phyloP scores from a whole-genome alignment of 2,329 filamentous ascomycete species.

The Pseudocercospora crystallina region DNA sequence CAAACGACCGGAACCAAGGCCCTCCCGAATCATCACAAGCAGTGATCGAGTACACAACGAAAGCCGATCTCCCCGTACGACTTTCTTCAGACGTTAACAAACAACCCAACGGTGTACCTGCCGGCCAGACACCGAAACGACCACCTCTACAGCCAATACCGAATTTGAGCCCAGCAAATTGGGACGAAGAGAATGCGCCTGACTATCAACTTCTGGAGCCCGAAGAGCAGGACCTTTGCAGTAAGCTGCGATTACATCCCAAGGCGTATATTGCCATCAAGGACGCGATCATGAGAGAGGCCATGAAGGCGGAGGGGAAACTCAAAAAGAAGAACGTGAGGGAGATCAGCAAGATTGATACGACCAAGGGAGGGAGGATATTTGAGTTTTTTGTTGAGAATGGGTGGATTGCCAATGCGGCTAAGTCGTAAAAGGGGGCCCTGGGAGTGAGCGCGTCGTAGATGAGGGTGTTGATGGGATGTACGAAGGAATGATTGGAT shows the following conservation, averaged over 20 bases:
- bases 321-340: conserved; percentile 93
- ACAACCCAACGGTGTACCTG: conserved; percentile 33
- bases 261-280: conserved; percentile 97
- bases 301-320: conserved; percentile 80
- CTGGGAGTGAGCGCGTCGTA: too few relatives aligned
- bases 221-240: conserved; percentile 84
- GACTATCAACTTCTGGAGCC: conserved; percentile 83
- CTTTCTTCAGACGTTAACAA: conserved; percentile 19
- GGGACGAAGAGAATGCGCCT: conserved; percentile 73
- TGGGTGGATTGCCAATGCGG: conserved; percentile 70
- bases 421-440: conserved; percentile 56
- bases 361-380: conserved; percentile 78
- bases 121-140: conserved; percentile 22
- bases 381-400: conserved; percentile 94
- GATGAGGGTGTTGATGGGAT: too few relatives aligned
- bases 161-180: conserved; percentile 62
- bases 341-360: conserved; percentile 80
- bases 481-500: too few relatives aligned
- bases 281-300: conserved; percentile 85
- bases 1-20: conserved; percentile 19
- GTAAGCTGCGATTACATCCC: conserved; percentile 77
- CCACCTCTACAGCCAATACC: conserved; percentile 34
- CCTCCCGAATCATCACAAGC: conserved; percentile 30
- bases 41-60: conserved; percentile 35
- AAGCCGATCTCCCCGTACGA: conserved; percentile 32